phyloP scores from a whole-genome alignment of 2,329 filamentous ascomycete genomes.

The Trichoderma harzianum region DNA sequence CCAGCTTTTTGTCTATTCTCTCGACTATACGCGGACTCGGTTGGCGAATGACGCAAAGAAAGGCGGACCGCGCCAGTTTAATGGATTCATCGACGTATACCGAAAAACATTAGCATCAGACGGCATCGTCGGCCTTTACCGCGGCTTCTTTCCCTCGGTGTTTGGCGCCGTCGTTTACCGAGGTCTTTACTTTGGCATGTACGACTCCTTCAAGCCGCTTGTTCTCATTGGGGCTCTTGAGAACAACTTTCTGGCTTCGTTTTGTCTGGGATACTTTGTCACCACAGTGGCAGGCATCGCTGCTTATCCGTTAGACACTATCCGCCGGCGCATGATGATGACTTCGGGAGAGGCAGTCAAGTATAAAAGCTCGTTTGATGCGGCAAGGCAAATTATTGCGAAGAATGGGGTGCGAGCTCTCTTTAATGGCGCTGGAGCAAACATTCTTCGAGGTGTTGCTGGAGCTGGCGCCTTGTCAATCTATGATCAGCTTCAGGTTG shows the following conservation, averaged over 20 bases:
- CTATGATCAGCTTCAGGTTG: neutral
- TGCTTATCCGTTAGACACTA: neutral
- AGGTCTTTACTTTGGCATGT: neutral
- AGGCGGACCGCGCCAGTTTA: neutral
- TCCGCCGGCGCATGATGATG: conserved; percentile 2
- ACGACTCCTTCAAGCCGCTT: conserved; percentile 2
- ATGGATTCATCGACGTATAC: neutral
- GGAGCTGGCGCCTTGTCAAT: conserved; percentile 2
- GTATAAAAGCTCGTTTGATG: neutral
- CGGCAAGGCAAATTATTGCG: neutral
- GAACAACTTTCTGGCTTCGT: conserved; percentile 9
- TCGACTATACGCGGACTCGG: neutral
- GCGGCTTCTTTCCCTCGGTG: neutral
- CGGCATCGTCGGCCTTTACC: conserved; percentile 8
- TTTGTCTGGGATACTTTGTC: neutral
- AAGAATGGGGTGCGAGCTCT: neutral
- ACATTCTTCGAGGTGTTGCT: neutral
- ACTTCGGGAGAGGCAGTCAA: conserved; percentile 1
- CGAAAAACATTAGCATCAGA: neutral
- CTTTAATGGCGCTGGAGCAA: neutral
- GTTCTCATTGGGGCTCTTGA: neutral
- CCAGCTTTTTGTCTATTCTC: conserved; percentile 5
- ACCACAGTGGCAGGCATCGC: neutral
- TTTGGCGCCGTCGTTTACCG: neutral
- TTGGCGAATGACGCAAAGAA: conserved; percentile 2